A percentile compares a stretch with the other conserved stretches of the same genome.
Conservation (phyloP, 1,284 basidiomycete species). For the Tilletia indica region DNA sequence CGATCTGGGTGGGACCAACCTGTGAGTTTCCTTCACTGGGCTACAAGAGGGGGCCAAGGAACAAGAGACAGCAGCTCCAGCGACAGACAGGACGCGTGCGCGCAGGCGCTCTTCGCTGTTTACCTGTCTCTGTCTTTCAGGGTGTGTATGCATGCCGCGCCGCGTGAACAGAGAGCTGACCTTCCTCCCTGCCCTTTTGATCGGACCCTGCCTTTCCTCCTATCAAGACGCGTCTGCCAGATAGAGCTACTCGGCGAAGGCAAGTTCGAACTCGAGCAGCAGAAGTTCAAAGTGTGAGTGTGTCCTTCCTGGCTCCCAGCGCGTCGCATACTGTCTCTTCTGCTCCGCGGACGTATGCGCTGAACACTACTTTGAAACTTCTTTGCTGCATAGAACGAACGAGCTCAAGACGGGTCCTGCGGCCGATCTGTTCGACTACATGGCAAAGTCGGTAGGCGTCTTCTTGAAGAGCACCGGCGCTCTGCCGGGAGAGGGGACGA, state of each 20-base stretch:
- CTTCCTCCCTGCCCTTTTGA: neutral
- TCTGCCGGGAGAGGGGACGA: slow-evolving; percentile 32
- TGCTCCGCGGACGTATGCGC: slow-evolving; percentile 7
- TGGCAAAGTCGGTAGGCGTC: slow-evolving; percentile 89
- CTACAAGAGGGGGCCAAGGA: neutral
- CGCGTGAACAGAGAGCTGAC: neutral
- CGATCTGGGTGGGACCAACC: slow-evolving; percentile 51
- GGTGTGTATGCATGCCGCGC: too few species aligned
- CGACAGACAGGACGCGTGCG: neutral
- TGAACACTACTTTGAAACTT: neutral
- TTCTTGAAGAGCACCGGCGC: slow-evolving; percentile 75
- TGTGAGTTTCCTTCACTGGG: slow-evolving; percentile 23
- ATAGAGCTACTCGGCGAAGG: slow-evolving; percentile 83
- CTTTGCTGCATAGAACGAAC: slow-evolving; percentile 31
- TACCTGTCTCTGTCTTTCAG: neutral
- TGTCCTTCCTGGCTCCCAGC: slow-evolving; percentile 57
- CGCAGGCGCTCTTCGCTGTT: neutral
- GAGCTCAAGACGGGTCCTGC: slow-evolving; percentile 47
- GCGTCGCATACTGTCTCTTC: neutral
- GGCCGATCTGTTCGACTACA: slow-evolving; percentile 65
- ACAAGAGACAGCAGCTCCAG: neutral
- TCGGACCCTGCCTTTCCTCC: neutral
- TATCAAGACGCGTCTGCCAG: slow-evolving; percentile 74
- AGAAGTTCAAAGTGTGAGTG: slow-evolving; percentile 49
- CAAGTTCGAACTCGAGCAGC: slow-evolving; percentile 72